Evolutionary conservation across 495 filamentous ascomycete species (phyloP).

Genomic region (Hyaloscypha variabilis): DNA sequence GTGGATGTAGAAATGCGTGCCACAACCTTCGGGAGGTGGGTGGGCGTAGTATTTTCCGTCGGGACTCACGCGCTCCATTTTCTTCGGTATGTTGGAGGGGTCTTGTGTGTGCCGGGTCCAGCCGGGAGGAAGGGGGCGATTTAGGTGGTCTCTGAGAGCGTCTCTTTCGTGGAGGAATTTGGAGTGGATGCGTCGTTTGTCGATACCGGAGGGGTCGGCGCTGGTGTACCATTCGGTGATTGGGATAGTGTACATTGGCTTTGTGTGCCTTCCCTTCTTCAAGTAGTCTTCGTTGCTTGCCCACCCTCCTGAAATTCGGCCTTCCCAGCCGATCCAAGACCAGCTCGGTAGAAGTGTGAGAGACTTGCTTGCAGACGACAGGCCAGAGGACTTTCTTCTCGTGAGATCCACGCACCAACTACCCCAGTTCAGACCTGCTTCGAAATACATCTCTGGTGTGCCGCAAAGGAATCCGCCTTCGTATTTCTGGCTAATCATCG

Average conservation of each 20-base stretch:
- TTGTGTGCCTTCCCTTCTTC: conserved; percentile 1
- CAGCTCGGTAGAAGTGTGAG: conserved; percentile 30
- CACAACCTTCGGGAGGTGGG: neutral
- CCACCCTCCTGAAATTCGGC: conserved; percentile 6
- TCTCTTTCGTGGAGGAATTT: conserved; percentile 24
- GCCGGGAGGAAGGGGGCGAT: conserved; percentile 20
- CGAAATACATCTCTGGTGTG: conserved; percentile 17
- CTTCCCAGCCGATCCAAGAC: conserved; percentile 37
- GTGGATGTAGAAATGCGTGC: conserved; percentile 19
- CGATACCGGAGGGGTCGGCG: neutral
- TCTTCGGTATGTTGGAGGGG: neutral
- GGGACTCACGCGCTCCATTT: neutral
- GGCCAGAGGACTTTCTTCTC: neutral
- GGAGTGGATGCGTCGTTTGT: conserved; percentile 15
- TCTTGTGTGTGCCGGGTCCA: conserved; percentile 27
- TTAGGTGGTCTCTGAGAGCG: conserved; percentile 17
- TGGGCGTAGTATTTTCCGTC: neutral
- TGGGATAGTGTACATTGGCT: conserved; percentile 20
- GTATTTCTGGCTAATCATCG: conserved; percentile 13
- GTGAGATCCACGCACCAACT: neutral
- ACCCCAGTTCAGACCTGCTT: conserved; percentile 12
- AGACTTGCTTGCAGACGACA: conserved; percentile 6
- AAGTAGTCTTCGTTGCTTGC: conserved; percentile 2
- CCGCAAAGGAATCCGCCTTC: conserved; percentile 15
- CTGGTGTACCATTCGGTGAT: conserved; percentile 31